Base-by-base conservation (phyloP, 257 asterid genomes). In the Catharanthus roseus region DNA sequence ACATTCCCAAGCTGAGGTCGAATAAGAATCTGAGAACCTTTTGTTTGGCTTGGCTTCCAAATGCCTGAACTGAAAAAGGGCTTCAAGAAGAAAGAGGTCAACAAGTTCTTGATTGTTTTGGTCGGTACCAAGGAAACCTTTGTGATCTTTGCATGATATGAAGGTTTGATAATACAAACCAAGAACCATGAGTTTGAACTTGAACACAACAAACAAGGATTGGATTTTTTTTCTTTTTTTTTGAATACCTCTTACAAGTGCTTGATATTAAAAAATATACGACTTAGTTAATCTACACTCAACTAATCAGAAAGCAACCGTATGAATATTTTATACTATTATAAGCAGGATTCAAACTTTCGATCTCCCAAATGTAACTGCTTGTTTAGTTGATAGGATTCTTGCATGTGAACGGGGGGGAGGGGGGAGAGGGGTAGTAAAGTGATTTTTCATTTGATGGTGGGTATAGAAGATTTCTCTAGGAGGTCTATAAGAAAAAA, bases 81-180 rank as follows among this genome's bases (percentile, higher is more conserved):
- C 31, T 49, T 61, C 36, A 24, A 5, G 26, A 21, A 67, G 39
- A n/a, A n/a, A n/a, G n/a, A n/a, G 29, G 19, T 11, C 65, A 62
- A 3, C n/a, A 42, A 34, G 47, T 75, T 54, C 60, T 75, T 74
- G 77, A 67, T 47, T 51, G 53, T 67, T 23, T 45, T 49, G 74
- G 3, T 50, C 51, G 15, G 56, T 71, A 47, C 73, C 21, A 12
- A n/a, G 49, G 44, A 54, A 18, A 70, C 54, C 75, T 66, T n/a
- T 49, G 6, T 16, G 45, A 15, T 16, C 39, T 38, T 51, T 44
- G 63, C 28, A 39, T 54, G 36, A 18, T 7, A 49, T 67, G 31
- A 67, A 29, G 47, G 29, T 49, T 47, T 47, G 58, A n/a, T n/a
- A 33, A 28, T 19, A 68, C 31, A 68, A 19, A 19, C n/a, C n/a